A percentile compares a stretch with the other conserved stretches of the same genome.
phyloP scores from a whole-genome alignment of 2,329 filamentous ascomycete species.

The Nothophaeocryptopus gaeumannii region DNA sequence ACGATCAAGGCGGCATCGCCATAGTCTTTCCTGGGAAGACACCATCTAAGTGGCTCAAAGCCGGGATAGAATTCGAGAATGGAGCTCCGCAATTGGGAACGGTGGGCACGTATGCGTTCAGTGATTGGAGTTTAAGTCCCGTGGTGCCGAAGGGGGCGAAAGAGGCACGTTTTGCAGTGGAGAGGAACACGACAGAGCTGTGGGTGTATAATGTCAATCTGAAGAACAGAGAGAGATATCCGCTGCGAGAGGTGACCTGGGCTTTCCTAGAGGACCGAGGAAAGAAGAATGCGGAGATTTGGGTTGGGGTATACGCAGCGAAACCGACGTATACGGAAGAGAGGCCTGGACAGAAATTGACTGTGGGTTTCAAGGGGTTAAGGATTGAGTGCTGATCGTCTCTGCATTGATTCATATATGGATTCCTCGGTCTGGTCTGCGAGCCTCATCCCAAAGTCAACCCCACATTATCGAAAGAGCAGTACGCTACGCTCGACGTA shows the following conservation, averaged over 20 bases:
- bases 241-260: conserved; percentile 18
- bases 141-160: conserved; percentile 13
- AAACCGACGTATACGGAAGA: conserved; percentile 15
- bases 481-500: no score
- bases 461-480: no score
- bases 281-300: conserved; percentile 17
- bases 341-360: conserved; percentile 11
- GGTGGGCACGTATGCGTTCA: conserved; percentile 15
- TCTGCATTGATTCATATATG: no score
- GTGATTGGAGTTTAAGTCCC: conserved; percentile 19
- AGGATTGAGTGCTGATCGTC: conserved; percentile 19
- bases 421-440: no score
- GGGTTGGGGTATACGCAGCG: conserved; percentile 19
- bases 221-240: conserved; percentile 41
- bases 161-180: conserved; percentile 17
- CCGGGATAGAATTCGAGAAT: conserved; percentile 16
- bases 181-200: conserved; percentile 52
- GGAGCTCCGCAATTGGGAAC: conserved; percentile 17
- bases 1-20: conserved; percentile 19
- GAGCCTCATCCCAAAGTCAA: no score
- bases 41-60: conserved; percentile 15
- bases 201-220: conserved; percentile 63
- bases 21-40: conserved; percentile 12
- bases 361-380: conserved; percentile 16
- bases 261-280: conserved; percentile 18